Conservation (phyloP, 164 flowering plant species). For the Akebia trifoliata region DNA sequence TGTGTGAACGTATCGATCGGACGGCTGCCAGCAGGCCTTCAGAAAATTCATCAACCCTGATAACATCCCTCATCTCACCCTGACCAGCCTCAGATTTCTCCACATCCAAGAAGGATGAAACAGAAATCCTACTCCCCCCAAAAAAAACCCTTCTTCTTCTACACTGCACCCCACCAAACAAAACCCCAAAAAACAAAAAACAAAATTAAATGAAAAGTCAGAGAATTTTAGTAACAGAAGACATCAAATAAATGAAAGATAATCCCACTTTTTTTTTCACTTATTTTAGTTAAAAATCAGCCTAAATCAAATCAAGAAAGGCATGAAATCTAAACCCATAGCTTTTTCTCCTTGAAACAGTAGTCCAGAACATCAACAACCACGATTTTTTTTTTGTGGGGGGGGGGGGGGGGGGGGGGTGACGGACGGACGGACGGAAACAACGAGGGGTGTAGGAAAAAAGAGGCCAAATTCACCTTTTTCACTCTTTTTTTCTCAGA, state of each 20-base stretch:
- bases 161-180: not conserved
- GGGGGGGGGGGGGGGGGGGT: too few species aligned
- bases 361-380: slow-evolving; percentile 2
- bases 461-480: slow-evolving; percentile 14
- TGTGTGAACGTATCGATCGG: slow-evolving; percentile 36
- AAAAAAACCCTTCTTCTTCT: not conserved
- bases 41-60: slow-evolving; percentile 57
- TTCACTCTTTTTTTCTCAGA: slow-evolving; percentile 5
- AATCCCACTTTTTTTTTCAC: not conserved
- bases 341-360: slow-evolving; percentile 4
- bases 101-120: slow-evolving; percentile 38
- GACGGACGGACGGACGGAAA: too few species aligned
- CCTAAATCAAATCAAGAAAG: not conserved
- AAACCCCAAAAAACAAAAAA: not conserved
- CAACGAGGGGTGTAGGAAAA: not conserved
- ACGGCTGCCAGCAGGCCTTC: slow-evolving; percentile 61
- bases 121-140: slow-evolving; percentile 2
- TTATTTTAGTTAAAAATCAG: not conserved
- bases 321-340: slow-evolving; percentile 1
- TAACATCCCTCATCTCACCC: slow-evolving; percentile 85
- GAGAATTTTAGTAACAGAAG: slow-evolving; percentile 2
- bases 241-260: not conserved
- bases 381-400: too few species aligned
- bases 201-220: not conserved
- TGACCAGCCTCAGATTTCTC: slow-evolving; percentile 36